These are phyloP conservation scores for Grosmannia huntii DNA, from an alignment of 2,329 filamentous ascomycete genomes.

Conservation along the genomic window DNA sequence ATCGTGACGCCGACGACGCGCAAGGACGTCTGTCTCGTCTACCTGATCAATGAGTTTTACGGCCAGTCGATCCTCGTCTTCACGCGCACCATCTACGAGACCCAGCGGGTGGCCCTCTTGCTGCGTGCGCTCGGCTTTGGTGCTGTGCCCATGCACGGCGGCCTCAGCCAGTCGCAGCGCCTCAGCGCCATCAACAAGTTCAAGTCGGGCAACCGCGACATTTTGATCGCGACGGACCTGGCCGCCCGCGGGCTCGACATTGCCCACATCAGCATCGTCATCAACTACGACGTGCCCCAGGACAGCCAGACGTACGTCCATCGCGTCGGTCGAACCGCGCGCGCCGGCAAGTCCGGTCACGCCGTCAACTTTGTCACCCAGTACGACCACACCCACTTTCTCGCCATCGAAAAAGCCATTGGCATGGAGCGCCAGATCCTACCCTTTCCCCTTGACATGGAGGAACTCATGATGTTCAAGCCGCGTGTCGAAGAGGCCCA, in stretches of 20 bases:
- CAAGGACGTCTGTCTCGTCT: slow-evolving; percentile 84
- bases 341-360: slow-evolving; percentile 73
- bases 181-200: slow-evolving; percentile 87
- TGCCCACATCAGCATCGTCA: slow-evolving; percentile 72
- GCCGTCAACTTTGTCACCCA: slow-evolving; percentile 76
- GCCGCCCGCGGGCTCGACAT: slow-evolving; percentile 88
- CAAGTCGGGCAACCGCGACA: slow-evolving; percentile 63
- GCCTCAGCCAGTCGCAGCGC: slow-evolving; percentile 77
- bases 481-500: slow-evolving; percentile 73
- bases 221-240: slow-evolving; percentile 89
- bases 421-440: slow-evolving; percentile 53
- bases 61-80: slow-evolving; percentile 88
- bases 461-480: slow-evolving; percentile 75
- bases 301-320: slow-evolving; percentile 89
- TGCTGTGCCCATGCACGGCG: slow-evolving; percentile 85
- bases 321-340: slow-evolving; percentile 74
- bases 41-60: slow-evolving; percentile 71
- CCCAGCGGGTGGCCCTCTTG: slow-evolving; percentile 72
- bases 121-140: slow-evolving; percentile 75
- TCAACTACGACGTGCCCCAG: slow-evolving; percentile 74
- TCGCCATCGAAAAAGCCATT: slow-evolving; percentile 70
- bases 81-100: slow-evolving; percentile 81
- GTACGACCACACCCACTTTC: slow-evolving; percentile 72
- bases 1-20: slow-evolving; percentile 73
- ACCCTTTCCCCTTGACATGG: slow-evolving; percentile 58